phyloP scores from a whole-genome alignment of 192 early-diverging fungal genomes.

The Thoreauomyces humboldtii region DNA sequence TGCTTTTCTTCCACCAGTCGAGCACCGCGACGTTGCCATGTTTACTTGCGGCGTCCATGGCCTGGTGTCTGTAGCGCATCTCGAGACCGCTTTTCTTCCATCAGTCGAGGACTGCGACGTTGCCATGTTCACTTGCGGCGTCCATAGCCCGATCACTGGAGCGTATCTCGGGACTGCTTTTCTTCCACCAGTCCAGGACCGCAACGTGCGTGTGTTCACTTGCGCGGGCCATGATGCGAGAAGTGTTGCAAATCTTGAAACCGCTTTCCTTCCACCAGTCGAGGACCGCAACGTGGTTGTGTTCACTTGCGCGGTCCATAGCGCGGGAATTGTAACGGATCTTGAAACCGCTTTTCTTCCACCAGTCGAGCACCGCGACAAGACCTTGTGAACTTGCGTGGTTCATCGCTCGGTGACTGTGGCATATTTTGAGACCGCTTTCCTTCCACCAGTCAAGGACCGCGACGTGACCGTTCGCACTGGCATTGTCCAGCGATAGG shows the following conservation, averaged over 20 bases:
- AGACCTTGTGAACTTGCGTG: neutral
- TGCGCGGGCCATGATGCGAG: neutral
- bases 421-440: neutral
- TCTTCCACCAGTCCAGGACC: constrained; percentile 11
- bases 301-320: neutral
- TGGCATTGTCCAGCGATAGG: neutral
- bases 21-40: too few relatives aligned
- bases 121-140: too few relatives aligned
- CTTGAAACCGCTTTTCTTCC: neutral
- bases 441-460: constrained; percentile 19
- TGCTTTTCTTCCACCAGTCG: constrained; percentile 3
- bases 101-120: constrained; percentile 2
- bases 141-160: too few relatives aligned
- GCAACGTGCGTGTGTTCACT: neutral
- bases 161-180: neutral
- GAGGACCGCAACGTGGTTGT: neutral
- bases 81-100: constrained; percentile 9
- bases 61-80: neutral
- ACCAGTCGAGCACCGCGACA: neutral
- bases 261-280: neutral
- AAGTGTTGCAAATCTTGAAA: neutral
- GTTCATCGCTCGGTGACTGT: neutral
- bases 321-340: neutral
- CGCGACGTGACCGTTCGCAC: neutral
- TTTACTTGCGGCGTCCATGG: neutral